Base-by-base conservation (phyloP, 352 stramenopile species). In the Globisporangium megalacanthum region DNA sequence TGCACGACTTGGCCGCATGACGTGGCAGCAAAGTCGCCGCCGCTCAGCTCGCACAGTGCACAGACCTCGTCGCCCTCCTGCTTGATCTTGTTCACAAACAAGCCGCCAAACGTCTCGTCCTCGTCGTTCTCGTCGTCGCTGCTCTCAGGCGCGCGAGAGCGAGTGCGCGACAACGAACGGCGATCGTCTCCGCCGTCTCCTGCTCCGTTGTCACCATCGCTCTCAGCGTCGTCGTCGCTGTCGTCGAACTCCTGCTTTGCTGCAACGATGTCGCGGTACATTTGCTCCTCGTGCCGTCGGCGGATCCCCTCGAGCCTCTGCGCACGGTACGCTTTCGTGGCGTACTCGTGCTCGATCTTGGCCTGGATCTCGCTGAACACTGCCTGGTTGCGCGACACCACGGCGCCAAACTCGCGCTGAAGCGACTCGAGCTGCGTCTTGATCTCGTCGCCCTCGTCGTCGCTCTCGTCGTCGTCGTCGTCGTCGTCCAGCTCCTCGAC, bases 21-120 rank as follows among this genome's bases (percentile, higher is more conserved):
- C 17, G 80, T 89, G n/a, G 73, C 72, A 10, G 79, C 77, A 62
- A 93, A 85, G 66, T 93, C 83, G 9, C 83, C 83, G 33, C 83
- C 83, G 33, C 73, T 88, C 22, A 93, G 63, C 29, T 86, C 75
- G 49, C 83, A 93, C n/a, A 93, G 58, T 2, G 73, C 64, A 42
- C 83, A 93, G 52, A 83, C 64, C 59, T 90, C 77, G 50, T 72
- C 74, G 15, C 77, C 76, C 52, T 89, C 77, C 53, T 89, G 73
- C 49, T 88, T 85, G 47, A 89, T 74, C 25, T 75, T 79, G 69
- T 90, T 90, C 50, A 93, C 72, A 31, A 93, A 90, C 54, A 90
- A 65, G 4, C 80, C 78, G 15, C 78, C 81, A 62, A 77, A 91
- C 9, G 64, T 83, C 41, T 81, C 70, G 52, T 91, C 80, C 42